Conservation (phyloP, 306 rosid species). For the cucumber (Cucumis sativus) region DNA sequence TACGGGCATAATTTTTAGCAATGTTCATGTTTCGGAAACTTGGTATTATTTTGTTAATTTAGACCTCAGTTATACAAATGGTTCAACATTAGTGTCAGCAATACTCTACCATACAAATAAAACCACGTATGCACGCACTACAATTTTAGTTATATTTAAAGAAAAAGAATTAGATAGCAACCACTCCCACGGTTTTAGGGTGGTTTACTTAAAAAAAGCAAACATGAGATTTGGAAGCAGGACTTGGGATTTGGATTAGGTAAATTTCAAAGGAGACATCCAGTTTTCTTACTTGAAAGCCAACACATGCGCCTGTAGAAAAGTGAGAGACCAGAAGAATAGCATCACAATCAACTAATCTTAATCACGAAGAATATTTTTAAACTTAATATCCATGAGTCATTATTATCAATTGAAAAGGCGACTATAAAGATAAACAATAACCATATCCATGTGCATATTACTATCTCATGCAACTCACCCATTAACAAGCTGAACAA, state of each 20-base stretch:
- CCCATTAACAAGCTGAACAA: slow-evolving; percentile 81
- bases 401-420: background rate
- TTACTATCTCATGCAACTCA: slow-evolving; percentile 18
- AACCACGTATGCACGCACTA: background rate
- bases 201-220: background rate
- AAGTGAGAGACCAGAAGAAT: background rate
- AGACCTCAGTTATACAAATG: background rate
- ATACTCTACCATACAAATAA: background rate
- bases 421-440: background rate
- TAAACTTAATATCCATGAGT: background rate
- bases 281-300: background rate
- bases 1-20: background rate
- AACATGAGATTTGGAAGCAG: background rate
- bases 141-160: background rate
- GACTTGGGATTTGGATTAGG: background rate
- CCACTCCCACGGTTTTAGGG: background rate
- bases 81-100: background rate
- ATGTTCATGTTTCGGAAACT: background rate
- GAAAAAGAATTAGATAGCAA: background rate
- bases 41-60: background rate
- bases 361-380: background rate
- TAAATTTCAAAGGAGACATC: background rate
- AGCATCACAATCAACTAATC: background rate
- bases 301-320: background rate
- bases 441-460: background rate